Percentiles rank a stretch among this genome's conserved stretches.
Conservation (phyloP, 352 stramenopile species). For the Phytopythium ostracodes region DNA sequence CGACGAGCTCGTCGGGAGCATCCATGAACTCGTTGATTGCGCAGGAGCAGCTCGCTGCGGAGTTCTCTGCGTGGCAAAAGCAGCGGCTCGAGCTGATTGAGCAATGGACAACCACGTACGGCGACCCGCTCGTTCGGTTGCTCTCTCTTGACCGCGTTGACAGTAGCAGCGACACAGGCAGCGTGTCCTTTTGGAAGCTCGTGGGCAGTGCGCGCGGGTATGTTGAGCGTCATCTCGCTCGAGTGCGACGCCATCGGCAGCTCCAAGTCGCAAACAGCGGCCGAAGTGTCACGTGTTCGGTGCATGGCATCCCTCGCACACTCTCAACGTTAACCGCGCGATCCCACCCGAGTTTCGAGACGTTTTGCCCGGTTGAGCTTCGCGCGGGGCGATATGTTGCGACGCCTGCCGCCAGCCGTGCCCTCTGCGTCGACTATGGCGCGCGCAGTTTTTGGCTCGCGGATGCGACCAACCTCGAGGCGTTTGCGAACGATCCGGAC, state of each 20-base stretch:
- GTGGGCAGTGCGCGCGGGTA: conserved; percentile 17
- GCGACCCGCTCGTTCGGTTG: conserved; percentile 31
- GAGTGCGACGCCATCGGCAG: conserved; percentile 16
- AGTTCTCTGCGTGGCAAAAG: conserved; percentile 37
- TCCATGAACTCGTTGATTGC: neutral
- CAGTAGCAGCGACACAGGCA: conserved; percentile 9
- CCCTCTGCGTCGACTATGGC: conserved; percentile 41
- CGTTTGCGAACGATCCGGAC: conserved; percentile 27
- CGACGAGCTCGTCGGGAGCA: neutral
- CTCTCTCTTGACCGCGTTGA: neutral
- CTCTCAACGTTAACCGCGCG: conserved; percentile 19
- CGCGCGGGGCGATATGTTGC: conserved; percentile 24
- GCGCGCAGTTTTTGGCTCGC: conserved; percentile 39
- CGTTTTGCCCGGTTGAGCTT: conserved; percentile 66
- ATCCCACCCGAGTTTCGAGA: conserved; percentile 30
- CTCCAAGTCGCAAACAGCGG: conserved; percentile 23
- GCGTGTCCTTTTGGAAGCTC: conserved; percentile 43
- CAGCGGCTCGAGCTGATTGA: conserved; percentile 45
- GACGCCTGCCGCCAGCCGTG: conserved; percentile 20
- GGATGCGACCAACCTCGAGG: conserved; percentile 23
- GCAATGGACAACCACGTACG: conserved; percentile 40
- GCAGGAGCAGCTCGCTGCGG: conserved; percentile 13
- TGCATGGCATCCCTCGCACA: conserved; percentile 25
- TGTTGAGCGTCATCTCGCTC: conserved; percentile 22
- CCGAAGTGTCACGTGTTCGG: conserved; percentile 11